Evolutionary conservation across 768 basidiomycete genomes (phyloP), one percentile per base, ranked within the genome.

Genomic region (Russula abietina): DNA sequence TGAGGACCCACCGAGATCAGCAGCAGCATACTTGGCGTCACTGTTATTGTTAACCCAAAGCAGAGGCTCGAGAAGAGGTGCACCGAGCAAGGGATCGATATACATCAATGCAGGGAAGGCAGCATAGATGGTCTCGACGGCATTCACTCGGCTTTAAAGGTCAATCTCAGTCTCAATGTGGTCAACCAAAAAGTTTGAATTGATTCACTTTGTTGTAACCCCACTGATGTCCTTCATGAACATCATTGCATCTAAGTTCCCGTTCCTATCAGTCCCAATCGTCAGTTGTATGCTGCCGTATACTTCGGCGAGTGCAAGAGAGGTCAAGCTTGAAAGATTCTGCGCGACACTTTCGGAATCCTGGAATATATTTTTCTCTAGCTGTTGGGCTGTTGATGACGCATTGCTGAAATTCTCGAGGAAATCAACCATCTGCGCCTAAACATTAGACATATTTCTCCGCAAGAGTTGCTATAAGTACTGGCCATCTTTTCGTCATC

Each of bases 41-140:
- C 64, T 70, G 26, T 60, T 36, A 17, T 55, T 70, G 64, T n/a
- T n/a, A 59, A 66, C 62, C 19, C 49, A 63, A 48, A 72, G 55
- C 8, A 72, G 60, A 30, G 71, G 71, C 26, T 61, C 57, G 10
- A 72, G 62, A 24, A 69, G 66, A 22, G 33, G 56, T 22, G 43
- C 59, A 1, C 83, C 83, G 32, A 85, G 74, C 1, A 55, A 63
- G 1, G 83, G 80, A 68, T 85, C 83, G 52, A 78, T 74, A 67
- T 85, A 86, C 57, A 86, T 69, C 54, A 83, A 73, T 4, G 79
- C 71, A 11, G 77, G 84, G 69, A 80, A 84, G 6, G 82, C 67
- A 24, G 80, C 72, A 65, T 74, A 81, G n/a, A 81, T 74, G 24
- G 83, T 81, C 61, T 87, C 84, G 10, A 85, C 81, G 0, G 84